These are phyloP conservation scores for Globisporangium nodosum DNA, from an alignment of 352 stramenopile genomes.

Conservation along the genomic window DNA sequence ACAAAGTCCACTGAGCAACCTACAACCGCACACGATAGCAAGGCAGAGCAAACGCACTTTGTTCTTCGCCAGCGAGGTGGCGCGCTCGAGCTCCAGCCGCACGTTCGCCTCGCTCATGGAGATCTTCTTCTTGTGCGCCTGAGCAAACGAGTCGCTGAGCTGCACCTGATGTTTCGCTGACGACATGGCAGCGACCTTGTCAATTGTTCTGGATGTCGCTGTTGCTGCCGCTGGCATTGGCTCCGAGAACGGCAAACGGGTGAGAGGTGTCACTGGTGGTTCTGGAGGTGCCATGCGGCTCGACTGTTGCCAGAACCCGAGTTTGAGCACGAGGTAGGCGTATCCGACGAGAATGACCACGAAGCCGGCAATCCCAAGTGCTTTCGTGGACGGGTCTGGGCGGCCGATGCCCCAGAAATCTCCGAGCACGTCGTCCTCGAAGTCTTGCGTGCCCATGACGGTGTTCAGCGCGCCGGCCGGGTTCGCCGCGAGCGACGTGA, in stretches of 20 bases:
- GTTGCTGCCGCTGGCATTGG: neutral
- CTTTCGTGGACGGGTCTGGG: neutral
- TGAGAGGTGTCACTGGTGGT: neutral
- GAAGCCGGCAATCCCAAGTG: conserved; percentile 5
- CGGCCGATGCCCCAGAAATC: conserved; percentile 9
- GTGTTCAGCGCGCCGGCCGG: conserved; percentile 6
- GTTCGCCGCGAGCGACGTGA: conserved; percentile 5
- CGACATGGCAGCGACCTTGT: neutral
- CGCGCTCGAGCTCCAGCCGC: conserved; percentile 6
- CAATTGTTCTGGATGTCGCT: neutral
- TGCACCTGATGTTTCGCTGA: neutral
- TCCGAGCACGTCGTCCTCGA: conserved; percentile 1
- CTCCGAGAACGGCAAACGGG: neutral
- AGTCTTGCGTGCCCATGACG: conserved; percentile 3
- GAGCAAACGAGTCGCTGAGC: conserved; percentile 5
- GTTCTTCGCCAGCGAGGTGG: conserved; percentile 6
- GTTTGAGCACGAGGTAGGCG: conserved; percentile 9
- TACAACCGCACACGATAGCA: neutral
- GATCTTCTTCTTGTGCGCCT: conserved; percentile 7
- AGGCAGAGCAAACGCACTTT: neutral
- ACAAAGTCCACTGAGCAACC: neutral
- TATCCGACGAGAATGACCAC: conserved; percentile 4
- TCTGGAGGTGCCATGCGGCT: conserved; percentile 4
- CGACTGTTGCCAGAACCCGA: conserved; percentile 10
- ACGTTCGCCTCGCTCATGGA: conserved; percentile 3